Percentiles rank a stretch among this genome's conserved stretches.
phyloP scores from a whole-genome alignment of 768 basidiomycete genomes.

The Naganishia vishniacii region DNA sequence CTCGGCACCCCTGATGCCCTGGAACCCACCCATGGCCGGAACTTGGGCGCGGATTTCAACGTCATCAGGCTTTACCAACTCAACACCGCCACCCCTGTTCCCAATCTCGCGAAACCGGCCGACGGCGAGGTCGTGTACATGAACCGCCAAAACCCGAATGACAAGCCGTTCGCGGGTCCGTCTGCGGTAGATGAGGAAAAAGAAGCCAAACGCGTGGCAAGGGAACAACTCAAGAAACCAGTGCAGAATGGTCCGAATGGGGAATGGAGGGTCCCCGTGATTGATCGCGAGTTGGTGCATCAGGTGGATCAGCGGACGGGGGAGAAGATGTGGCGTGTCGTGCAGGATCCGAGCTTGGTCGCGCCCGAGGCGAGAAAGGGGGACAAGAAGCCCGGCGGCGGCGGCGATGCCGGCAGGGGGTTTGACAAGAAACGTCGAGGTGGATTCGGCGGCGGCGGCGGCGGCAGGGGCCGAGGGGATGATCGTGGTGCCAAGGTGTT shows the following conservation, averaged over 20 bases:
- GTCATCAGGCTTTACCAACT: conserved; percentile 20
- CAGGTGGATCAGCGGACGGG: conserved; percentile 17
- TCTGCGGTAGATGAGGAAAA: not conserved
- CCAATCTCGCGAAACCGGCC: not conserved
- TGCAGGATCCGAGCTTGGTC: conserved; percentile 18
- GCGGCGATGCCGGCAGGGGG: not conserved
- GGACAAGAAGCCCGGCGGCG: not conserved
- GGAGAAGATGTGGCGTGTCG: conserved; percentile 21
- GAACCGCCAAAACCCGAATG: conserved; percentile 19
- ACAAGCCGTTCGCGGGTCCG: not conserved
- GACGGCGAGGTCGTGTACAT: not conserved
- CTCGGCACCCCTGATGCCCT: not conserved
- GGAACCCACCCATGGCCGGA: not conserved
- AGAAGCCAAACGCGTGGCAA: not conserved
- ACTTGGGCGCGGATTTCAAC: conserved; percentile 14
- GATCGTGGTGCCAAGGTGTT: conserved; percentile 6
- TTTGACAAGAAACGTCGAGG: not conserved
- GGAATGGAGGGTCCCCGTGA: conserved; percentile 13
- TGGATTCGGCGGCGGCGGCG: not conserved
- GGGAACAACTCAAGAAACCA: not conserved
- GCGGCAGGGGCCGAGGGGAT: not conserved
- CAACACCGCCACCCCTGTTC: not conserved
- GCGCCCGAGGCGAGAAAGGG: conserved; percentile 13
- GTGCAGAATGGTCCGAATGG: conserved; percentile 21
- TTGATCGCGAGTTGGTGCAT: conserved; percentile 8